These are phyloP conservation scores for Bruguiera hainesii DNA, from an alignment of 441 rosid genomes.

Conservation along the genomic window DNA sequence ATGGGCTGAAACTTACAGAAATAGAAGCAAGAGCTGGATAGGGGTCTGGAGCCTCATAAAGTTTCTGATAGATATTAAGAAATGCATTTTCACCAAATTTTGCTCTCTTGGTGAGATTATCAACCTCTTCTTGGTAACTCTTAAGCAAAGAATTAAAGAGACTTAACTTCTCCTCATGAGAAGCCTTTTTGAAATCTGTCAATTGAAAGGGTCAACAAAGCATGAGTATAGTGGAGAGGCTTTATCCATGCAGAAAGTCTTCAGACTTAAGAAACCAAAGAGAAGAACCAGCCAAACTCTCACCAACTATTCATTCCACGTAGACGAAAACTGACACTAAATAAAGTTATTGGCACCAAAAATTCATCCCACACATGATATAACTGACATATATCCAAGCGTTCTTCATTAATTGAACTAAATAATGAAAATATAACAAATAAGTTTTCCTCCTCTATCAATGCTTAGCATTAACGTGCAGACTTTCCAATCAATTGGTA, in stretches of 20 bases:
- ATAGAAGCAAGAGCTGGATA: constrained; percentile 91
- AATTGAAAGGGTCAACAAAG: constrained; percentile 15
- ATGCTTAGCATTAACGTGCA: no score
- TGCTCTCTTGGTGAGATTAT: constrained; percentile 98
- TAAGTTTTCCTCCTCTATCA: no score
- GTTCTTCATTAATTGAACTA: no score
- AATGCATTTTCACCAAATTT: constrained; percentile 98
- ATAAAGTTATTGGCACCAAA: not conserved
- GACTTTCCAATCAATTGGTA: constrained; percentile 3
- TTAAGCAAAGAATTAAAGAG: constrained; percentile 89
- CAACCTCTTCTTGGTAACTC: constrained; percentile 99
- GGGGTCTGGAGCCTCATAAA: constrained; percentile 99
- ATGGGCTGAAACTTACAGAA: constrained; percentile 55
- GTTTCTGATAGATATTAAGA: constrained; percentile 95
- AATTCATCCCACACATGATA: not conserved
- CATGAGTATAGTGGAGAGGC: not conserved
- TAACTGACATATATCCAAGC: no score
- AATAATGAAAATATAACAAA: no score
- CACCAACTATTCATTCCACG: not conserved
- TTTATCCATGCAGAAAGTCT: not conserved
- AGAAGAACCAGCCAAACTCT: not conserved
- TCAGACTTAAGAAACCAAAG: not conserved
- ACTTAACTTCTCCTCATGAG: constrained; percentile 77
- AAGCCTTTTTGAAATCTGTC: constrained; percentile 97
- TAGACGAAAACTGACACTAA: not conserved